Base-by-base conservation (phyloP, 108 stramenopile species). In the Cyclotella choctawhatcheeana region DNA sequence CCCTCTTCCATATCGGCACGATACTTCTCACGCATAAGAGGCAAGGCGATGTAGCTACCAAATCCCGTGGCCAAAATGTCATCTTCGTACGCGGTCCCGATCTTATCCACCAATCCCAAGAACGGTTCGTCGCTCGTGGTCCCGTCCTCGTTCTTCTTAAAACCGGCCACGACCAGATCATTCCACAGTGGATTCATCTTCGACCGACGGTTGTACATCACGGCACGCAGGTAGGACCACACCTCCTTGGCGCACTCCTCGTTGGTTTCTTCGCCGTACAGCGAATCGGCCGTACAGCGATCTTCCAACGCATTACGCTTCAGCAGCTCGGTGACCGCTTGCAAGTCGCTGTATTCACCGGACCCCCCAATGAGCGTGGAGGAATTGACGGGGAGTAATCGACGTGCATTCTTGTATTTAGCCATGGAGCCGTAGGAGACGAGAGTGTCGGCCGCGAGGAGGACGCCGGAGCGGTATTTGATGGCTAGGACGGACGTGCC, bases 181-280 rank as follows among this genome's bases (percentile, higher is more conserved):
- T 98, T 99, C 99, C 99, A 99, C 47, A 95, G 85, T n/a, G 99
- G 99, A 83, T 99, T 97, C 83, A 97, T 90, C 67, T 97, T 96
- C 69, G 92, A 93, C 22, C 94, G 84, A 32, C 94, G 83, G 63
- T 96, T 87, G 92, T 99, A 99, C 91, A 99, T 87, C 53, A 99
- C 93, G 30, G 97, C 93, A 6, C 98, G 79, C 20, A 99, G 60
- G 65, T 97, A 96, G 44, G 87, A 91, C 89, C 90, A 94, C 0
- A 88, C 76, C 26, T 88, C 82, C 72, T 77, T 82, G 27, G 93
- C 91, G 47, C 85, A 83, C 14, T 79, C 76, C 29, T 86, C 77
- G n/a, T 63, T 63, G 6, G 58, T 73, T 4, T 81, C 75, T 26
- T 91, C 89, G 18, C 85, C 86, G 56, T 95, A 89, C 20, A 89